Evolutionary conservation across 2,329 filamentous ascomycete genomes (phyloP), one percentile per base, ranked within the genome.

Genomic region (Sordariomycetes sp.): DNA sequence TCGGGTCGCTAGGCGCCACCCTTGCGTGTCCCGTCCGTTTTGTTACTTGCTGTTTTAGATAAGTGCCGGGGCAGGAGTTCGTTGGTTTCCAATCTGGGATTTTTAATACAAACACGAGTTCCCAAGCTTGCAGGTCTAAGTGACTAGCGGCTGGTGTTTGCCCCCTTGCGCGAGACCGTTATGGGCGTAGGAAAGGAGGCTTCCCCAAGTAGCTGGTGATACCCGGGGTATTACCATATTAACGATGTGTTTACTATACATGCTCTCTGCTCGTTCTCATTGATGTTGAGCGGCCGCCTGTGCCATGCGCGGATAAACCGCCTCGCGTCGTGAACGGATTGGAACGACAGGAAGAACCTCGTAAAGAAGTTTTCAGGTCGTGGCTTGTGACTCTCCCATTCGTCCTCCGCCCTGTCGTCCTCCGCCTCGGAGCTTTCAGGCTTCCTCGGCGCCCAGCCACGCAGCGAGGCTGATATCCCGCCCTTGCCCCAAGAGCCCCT

Each of bases 301-400:
- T 76, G 74, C 74, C 74, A 76, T 54, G 62, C 62, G n/a, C 73
- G 69, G 52, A 74, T 69, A 59, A 76, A 76, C 16, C 72, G 66
- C 60, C 70, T 66, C 10, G 59, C 55, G 40, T 28, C 48, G 25
- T 54, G 51, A 2, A 57, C 59, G 24, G 51, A 20, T 8, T 54
- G 28, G 55, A 58, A 59, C 22, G 35, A 60, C 16, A 54, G 37
- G 43, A 59, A 58, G 43, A 56, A 58, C 28, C 53, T 59, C 14
- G 57, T 43, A 34, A 59, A 52, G 52, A 54, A 35, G 34, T 51
- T 20, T 25, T 55, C 20, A 22, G 54, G 20, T 3, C 20, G 28
- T 18, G 18, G 25, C 28, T n/a, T 25, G 4, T 20, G 55, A n/a
- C n/a, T 11, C 20, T 3, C 3, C 28, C 28, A 16, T 18, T 50